Evolutionary conservation across 768 basidiomycete species (phyloP), one percentile per base, ranked within the genome.

Genomic region (Dendrothele bispora): DNA sequence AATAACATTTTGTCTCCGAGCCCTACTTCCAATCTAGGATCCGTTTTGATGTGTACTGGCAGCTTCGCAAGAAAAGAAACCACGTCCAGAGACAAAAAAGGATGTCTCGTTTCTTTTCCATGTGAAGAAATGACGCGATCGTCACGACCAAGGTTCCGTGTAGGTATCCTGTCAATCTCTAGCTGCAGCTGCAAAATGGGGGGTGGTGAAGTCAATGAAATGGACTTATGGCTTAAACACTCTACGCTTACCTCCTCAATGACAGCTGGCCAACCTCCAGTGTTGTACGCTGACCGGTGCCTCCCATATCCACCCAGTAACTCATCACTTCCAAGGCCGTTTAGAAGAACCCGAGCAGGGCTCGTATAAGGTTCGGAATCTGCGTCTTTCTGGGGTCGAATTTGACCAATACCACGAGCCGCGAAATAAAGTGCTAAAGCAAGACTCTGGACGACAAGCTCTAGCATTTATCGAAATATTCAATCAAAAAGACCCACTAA

Each of bases 291-390:
- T 8, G 82, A 79, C 7, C 91, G 79, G 69, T 98, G 94, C 48
- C 97, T 76, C 3, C 89, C 80, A 63, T 99, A 99, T 1, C 97
- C 97, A 3, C 94, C 97, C 4, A 99, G 73, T 32, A 98, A 74
- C 62, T 99, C 97, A 61, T 99, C 97, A 1, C 97, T 91, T 0
- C 97, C 97, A 6, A 99, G 72, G 1, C 97, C 97, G 53, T 84
- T 95, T 21, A 99, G 69, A 7, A 98, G 70, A 1, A 98, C 93
- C 36, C 82, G 79, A 1, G 97, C 92, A 7, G 74, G 64, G 52
- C 88, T 94, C 0, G 68, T 75, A 65, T 97, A 95, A 6, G 72
- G 68, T 17, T 57, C 57, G 3, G 75, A 64, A 4, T 70, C 61
- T 1, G 66, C 63, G n/a, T 62, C 67, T 1, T 61, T 52, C 11